phyloP scores from a whole-genome alignment of 2,329 filamentous ascomycete species.

The Seiridium unicorne region DNA sequence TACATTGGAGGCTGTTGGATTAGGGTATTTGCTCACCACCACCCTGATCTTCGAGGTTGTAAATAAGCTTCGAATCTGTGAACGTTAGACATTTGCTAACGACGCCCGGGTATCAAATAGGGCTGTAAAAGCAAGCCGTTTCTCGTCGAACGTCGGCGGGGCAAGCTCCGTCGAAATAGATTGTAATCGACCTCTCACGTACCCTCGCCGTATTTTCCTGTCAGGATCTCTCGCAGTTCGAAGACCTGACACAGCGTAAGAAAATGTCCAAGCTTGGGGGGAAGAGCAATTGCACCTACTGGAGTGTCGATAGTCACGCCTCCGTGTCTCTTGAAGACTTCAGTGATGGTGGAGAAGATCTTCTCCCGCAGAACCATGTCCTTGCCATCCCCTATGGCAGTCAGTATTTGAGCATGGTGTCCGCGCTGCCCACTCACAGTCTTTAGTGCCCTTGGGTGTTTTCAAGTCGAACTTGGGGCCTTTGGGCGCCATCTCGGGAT shows the following conservation, averaged over 20 bases:
- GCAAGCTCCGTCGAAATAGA: too few species aligned
- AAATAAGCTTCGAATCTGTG: constrained; percentile 46
- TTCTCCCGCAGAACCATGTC: constrained; percentile 79
- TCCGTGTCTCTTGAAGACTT: constrained; percentile 59
- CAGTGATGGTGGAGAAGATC: constrained; percentile 60
- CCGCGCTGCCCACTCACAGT: constrained; percentile 50
- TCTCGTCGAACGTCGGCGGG: too few species aligned
- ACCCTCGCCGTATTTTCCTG: constrained; percentile 51
- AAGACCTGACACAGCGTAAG: constrained; percentile 48
- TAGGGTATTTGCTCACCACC: constrained; percentile 35
- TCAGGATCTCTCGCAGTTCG: constrained; percentile 71
- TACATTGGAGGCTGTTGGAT: too few species aligned
- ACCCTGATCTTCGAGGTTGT: constrained; percentile 80
- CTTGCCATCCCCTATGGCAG: constrained; percentile 60
- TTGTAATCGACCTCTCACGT: constrained; percentile 33
- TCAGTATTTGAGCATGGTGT: constrained; percentile 14
- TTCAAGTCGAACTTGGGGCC: constrained; percentile 67
- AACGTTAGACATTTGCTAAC: too few species aligned
- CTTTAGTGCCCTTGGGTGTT: constrained; percentile 87
- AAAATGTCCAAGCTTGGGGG: too few species aligned
- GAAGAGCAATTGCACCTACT: too few species aligned
- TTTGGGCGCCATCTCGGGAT: constrained; percentile 35
- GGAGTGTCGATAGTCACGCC: constrained; percentile 52
- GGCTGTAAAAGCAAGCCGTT: too few species aligned
- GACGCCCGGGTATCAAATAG: too few species aligned